Conservation (phyloP, 2,329 filamentous ascomycete genomes). For the Colletotrichum godetiae region DNA sequence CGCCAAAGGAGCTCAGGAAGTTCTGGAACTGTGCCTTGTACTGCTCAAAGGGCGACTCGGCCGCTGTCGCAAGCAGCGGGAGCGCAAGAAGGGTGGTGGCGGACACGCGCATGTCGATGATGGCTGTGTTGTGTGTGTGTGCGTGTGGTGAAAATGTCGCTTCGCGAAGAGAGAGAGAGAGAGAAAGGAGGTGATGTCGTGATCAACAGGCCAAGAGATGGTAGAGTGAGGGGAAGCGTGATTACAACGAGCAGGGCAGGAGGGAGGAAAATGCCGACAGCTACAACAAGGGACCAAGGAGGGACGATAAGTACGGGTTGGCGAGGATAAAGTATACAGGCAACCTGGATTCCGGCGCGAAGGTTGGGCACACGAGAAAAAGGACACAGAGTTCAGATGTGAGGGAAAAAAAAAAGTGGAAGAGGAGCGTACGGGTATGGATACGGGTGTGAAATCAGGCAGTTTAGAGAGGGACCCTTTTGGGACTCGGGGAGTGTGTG, state of each 20-base stretch:
- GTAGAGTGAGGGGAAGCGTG: conserved; percentile 25
- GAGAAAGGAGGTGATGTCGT: conserved; percentile 35
- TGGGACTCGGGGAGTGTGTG: not conserved
- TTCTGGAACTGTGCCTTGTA: conserved; percentile 73
- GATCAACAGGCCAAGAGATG: conserved; percentile 20
- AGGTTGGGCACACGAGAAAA: conserved; percentile 5
- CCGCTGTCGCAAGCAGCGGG: conserved; percentile 65
- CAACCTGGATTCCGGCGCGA: conserved; percentile 1
- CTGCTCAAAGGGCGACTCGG: conserved; percentile 63
- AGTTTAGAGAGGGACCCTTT: conserved; percentile 10
- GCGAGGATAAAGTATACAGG: not conserved
- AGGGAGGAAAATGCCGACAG: conserved; percentile 10
- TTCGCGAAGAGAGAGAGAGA: conserved; percentile 12
- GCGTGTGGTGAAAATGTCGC: conserved; percentile 3
- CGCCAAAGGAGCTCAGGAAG: conserved; percentile 70
- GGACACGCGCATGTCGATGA: conserved; percentile 66
- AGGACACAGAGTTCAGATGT: conserved; percentile 27
- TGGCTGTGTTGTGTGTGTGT: conserved; percentile 39
- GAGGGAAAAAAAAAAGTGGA: conserved; percentile 30
- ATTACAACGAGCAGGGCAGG: conserved; percentile 7
- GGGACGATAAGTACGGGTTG: conserved; percentile 21
- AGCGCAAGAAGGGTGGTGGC: conserved; percentile 63
- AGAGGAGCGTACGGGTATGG: not conserved
- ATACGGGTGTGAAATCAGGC: not conserved
- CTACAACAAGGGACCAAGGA: conserved; percentile 29